Evolutionary conservation across 148 eudicot species (phyloP), one percentile per base, ranked within the genome.

Genomic region (Mesembryanthemum crystallinum): DNA sequence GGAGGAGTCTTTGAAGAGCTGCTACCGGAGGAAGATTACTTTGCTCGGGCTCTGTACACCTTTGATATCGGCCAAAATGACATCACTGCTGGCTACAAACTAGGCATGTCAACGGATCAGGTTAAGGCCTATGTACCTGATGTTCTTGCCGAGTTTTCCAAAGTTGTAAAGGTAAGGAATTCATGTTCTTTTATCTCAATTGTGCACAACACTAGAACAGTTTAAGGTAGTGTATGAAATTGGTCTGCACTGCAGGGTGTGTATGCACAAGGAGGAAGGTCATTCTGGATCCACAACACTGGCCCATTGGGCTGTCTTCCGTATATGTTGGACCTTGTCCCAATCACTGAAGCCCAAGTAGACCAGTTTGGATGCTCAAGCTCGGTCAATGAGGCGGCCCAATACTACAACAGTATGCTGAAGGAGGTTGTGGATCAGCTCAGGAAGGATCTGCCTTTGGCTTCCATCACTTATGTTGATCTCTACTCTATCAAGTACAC

Each of bases 1-100:
- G 85, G 87, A 28, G 84, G 81, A 21, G 69, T 79, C 20, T 86
- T 73, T 55, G 64, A 72, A 69, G 78, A 47, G 25, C 27, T 82
- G 14, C 25, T 86, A 78, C 87, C 89, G 1, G 64, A 73, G 64
- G 83, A 78, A 49, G 81, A 82, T 10, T 57, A 80, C 76, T 86
- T 86, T 74, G 27, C 73, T 17, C 60, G 72, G 14, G 89, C 84
- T 14, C 61, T 86, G 0, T 86, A 84, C 66, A 82, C 85, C 0
- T 77, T 86, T 47, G 89, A 84, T 57, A 84, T 86, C 45, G 89
- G 89, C 52, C 85, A 84, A 74, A 84, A 84, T 64, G 89, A 86
- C 64, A 65, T 86, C 32, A 74, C 79, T 57, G 80, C 77, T 18
- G 89, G 85, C 23, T 80, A 62, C 77, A 75, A 76, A 28, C 77